Percentiles rank a stretch among this genome's conserved stretches.
Evolutionary conservation across 805 yeast genomes (phyloP).

Genomic region (Candida corydali): DNA sequence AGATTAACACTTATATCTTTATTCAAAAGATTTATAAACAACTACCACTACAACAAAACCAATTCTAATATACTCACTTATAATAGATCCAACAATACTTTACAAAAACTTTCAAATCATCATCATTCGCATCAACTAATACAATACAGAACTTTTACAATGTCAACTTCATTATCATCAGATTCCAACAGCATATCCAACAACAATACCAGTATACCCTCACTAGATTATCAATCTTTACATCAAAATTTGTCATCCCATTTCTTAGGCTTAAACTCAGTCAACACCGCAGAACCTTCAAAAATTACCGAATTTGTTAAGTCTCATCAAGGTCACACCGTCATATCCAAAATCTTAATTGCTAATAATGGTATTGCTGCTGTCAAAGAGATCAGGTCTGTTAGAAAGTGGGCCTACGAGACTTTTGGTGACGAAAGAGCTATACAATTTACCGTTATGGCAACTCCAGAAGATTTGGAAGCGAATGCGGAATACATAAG

Average conservation of each 20-base stretch:
- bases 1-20: background rate
- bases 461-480: slow-evolving; percentile 97
- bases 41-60: too few species aligned
- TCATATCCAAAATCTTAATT: slow-evolving; percentile 79
- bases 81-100: background rate
- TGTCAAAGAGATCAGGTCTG: slow-evolving; percentile 94
- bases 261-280: slow-evolving; percentile 78
- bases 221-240: slow-evolving; percentile 20
- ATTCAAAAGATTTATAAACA: slow-evolving; percentile 1
- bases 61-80: too few species aligned
- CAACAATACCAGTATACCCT: background rate
- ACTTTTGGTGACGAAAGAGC: slow-evolving; percentile 96
- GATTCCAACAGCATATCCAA: background rate
- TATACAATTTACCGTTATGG: slow-evolving; percentile 95
- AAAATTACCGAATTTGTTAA: slow-evolving; percentile 79
- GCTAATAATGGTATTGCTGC: slow-evolving; percentile 99
- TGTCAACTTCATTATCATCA: slow-evolving; percentile 3
- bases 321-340: slow-evolving; percentile 90
- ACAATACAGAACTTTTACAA: background rate
- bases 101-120: background rate
- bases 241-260: slow-evolving; percentile 55
- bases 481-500: slow-evolving; percentile 97
- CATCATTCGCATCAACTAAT: background rate
- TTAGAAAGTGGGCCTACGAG: slow-evolving; percentile 98
- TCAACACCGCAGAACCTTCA: slow-evolving; percentile 73